Base-by-base conservation (phyloP, 176 grass and related monocot genomes). In the Hordeum marinum region DNA sequence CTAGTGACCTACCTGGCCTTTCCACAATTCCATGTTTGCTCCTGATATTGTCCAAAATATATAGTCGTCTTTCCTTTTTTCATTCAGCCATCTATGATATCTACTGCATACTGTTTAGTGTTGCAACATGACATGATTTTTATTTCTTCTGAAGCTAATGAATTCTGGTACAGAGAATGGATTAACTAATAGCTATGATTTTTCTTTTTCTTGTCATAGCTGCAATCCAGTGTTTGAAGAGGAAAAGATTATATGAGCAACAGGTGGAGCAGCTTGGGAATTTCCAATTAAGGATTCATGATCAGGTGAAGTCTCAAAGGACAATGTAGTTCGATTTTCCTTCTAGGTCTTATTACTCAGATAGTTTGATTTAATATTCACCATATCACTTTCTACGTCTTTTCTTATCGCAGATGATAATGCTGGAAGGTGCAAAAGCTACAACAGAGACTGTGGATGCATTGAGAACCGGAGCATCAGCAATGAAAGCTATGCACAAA, bases 201-300 rank as follows among this genome's bases (percentile, higher is more conserved):
- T 83, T 83, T 52, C 48, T 81, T 34, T 34, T 18, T 32, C 62
- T 82, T 73, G 17, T 65, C 76, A 50, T 72, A 99, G 96, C 93
- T 63, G 96, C 96, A 79, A 94, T 99, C 89, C 93, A 99, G 84
- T 99, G 96, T 77, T 88, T 99, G 82, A 95, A 99, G 89, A 92
- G 96, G 86, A 99, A 99, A 66, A 96, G 86, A 68, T 82, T 99
- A 58, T 96, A 99, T 72, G 93, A 99, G 84, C 96, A 99, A 78
- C 96, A 98, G 82, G 90, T 99, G 80, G 93, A 98, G 82, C 96
- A 99, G 79, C 90, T 99, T 84, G 93, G 96, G 6, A 99, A 99
- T 91, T 99, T 99, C 83, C 96, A 99, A 67, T 90, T 96, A 76
- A 84, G 96, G 80, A 99, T 99, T 89, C 96, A 99, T 82, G 93